Evolutionary conservation across 2,329 filamentous ascomycete species (phyloP), one percentile per base, ranked within the genome.

Genomic region (Cadophora malorum): DNA sequence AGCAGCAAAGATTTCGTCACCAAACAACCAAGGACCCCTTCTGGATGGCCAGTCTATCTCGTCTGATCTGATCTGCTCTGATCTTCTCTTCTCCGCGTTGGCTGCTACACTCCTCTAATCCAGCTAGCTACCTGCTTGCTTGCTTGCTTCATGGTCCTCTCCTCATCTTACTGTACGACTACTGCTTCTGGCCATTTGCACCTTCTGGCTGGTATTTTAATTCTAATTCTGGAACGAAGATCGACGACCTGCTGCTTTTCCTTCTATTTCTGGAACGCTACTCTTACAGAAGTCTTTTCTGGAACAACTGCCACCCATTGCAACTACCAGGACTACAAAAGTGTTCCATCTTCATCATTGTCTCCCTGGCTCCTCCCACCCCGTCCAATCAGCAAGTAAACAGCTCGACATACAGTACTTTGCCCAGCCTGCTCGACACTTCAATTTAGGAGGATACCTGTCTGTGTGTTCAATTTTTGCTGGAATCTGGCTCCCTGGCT

Each of bases 241-340:
- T 62, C 41, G 23, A 59, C 45, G 19, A 33, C 14, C 16, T 49
- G n/a, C 41, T 50, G 28, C 9, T 38, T 4, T 41, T 59, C 21
- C n/a, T 62, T 49, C 59, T 62, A 33, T 62, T 62, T 62, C 41
- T 50, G 59, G 59, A 62, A 47, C 38, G 33, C 59, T 62, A 47
- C 59, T 33, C 35, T 21, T 50, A 47, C 59, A 62, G 41, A 33
- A 50, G 41, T 50, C 25, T 49, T 21, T 61, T 33, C 59, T 62
- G 59, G 59, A 62, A 49, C 59, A 49, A 50, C 59, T 62, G 59
- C 59, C 49, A 62, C 41, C 59, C 28, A 31, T 47, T 49, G 59
- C 19, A 50, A 49, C 59, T 31, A 50, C 28, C 25, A 47, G 41
- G 19, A 62, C 59, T n/a, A 61, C 23, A 25, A 31, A 47, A 45